Evolutionary conservation across 2,329 filamentous ascomycete genomes (phyloP).

Genomic region (Trichoderma sp.): DNA sequence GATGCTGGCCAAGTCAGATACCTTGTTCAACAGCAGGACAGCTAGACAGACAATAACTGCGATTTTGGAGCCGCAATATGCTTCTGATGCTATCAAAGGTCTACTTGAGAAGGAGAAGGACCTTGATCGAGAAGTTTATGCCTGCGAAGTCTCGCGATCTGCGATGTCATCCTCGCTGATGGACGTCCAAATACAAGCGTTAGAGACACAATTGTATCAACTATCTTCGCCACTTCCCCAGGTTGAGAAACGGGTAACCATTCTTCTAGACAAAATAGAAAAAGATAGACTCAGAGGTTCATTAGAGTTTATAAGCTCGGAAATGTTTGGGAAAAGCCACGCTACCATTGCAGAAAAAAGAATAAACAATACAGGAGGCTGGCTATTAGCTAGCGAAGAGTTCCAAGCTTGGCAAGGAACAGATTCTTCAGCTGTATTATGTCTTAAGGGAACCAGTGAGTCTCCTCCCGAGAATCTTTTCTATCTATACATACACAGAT

Average conservation of each 20-base stretch:
- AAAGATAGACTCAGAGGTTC: background rate
- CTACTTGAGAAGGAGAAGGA: background rate
- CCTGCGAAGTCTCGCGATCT: background rate
- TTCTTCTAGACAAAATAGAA: background rate
- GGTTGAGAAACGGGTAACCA: background rate
- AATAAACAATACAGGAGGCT: background rate
- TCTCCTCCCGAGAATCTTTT: background rate
- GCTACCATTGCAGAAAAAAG: background rate
- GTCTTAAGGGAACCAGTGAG: slow-evolving; percentile 17
- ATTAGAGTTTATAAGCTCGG: background rate
- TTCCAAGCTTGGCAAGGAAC: background rate
- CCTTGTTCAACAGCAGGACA: background rate
- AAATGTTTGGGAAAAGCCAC: slow-evolving; percentile 12
- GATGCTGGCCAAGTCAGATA: background rate
- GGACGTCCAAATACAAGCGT: background rate
- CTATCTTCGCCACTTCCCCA: slow-evolving; percentile 1
- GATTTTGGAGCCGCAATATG: background rate
- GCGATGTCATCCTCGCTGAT: background rate
- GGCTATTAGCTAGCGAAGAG: background rate
- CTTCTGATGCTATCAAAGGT: background rate
- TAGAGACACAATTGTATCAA: background rate
- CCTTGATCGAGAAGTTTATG: background rate
- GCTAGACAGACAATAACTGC: background rate
- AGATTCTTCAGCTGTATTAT: slow-evolving; percentile 8
- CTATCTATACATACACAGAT: background rate